These are phyloP conservation scores for Mrakia gelida DNA, from an alignment of 768 basidiomycete genomes.

Conservation along the genomic window DNA sequence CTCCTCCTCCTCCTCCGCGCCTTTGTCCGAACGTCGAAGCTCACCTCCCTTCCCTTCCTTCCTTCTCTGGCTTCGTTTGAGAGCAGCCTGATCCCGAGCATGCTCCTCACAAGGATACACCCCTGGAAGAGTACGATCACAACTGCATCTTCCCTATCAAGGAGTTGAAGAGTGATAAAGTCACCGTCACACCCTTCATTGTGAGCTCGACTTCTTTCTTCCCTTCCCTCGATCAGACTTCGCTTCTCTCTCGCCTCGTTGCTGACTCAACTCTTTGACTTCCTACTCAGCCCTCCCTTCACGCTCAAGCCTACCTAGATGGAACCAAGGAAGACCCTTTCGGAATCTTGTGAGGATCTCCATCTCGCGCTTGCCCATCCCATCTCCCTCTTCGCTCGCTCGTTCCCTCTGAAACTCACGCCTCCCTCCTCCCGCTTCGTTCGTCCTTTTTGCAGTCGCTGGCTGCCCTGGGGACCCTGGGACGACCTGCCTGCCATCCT, in stretches of 20 bases:
- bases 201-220: neutral
- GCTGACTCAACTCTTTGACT: neutral
- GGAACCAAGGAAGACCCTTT: neutral
- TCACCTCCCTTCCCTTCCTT: neutral
- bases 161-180: slow-evolving; percentile 13
- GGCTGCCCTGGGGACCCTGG: slow-evolving; percentile 6
- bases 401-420: neutral
- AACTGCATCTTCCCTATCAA: slow-evolving; percentile 29
- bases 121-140: slow-evolving; percentile 24
- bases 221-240: neutral
- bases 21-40: neutral
- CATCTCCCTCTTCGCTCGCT: too few species aligned
- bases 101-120: slow-evolving; percentile 9
- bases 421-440: neutral
- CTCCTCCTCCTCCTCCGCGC: neutral
- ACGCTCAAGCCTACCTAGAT: slow-evolving; percentile 22
- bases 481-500: neutral
- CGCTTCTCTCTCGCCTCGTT: neutral
- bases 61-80: neutral
- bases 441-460: neutral
- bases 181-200: slow-evolving; percentile 18
- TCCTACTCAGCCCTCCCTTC: neutral
- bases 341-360: slow-evolving; percentile 7
- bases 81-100: neutral
- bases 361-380: neutral